Evolutionary conservation across 805 yeast species (phyloP).

Genomic region (Candida silvicultrix): DNA sequence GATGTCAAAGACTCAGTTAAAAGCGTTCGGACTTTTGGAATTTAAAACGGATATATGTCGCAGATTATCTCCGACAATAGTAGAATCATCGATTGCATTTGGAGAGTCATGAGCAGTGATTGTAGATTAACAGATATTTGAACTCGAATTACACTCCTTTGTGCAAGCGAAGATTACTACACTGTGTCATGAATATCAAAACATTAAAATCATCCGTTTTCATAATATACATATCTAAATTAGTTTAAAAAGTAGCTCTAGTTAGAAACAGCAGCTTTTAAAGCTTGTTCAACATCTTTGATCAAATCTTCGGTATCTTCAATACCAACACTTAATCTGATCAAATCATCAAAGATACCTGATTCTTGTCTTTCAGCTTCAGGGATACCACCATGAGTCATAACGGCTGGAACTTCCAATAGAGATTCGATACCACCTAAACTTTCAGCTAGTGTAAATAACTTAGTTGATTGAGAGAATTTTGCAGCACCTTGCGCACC

Average conservation of each 20-base stretch:
- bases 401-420: constrained; percentile 81
- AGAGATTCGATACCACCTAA: constrained; percentile 86
- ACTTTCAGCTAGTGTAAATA: constrained; percentile 85
- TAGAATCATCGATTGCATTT: too few species aligned
- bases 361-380: constrained; percentile 67
- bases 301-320: constrained; percentile 78
- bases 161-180: too few species aligned
- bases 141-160: too few species aligned
- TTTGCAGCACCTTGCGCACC: constrained; percentile 71
- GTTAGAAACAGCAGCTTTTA: constrained; percentile 23
- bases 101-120: too few species aligned
- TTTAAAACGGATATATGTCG: too few species aligned
- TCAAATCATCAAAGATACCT: constrained; percentile 77
- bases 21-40: too few species aligned
- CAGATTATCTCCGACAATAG: too few species aligned
- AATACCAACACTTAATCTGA: constrained; percentile 81
- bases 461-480: constrained; percentile 66
- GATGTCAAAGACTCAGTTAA: too few species aligned
- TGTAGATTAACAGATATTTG: too few species aligned
- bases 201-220: neutral
- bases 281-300: constrained; percentile 65
- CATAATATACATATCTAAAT: neutral
- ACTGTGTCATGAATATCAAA: neutral
- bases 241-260: neutral
- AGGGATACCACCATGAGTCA: constrained; percentile 93